These are phyloP conservation scores for Trichoderma endophyticum DNA, from an alignment of 2,329 filamentous ascomycete species.

Conservation along the genomic window DNA sequence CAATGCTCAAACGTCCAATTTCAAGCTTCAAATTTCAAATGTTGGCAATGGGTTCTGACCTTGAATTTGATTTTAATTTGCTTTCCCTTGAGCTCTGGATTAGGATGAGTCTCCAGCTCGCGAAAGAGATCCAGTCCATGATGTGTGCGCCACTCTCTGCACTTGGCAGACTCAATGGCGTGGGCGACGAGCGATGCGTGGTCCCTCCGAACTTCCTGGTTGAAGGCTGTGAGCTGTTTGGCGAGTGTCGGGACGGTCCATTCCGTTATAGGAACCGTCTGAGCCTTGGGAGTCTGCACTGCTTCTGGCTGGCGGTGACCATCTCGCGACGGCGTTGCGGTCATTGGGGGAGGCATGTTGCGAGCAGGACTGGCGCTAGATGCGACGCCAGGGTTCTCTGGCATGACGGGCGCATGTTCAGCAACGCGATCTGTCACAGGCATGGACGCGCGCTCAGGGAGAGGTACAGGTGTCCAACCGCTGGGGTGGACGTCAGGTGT, in stretches of 20 bases:
- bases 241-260: constrained; percentile 47
- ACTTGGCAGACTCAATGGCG: constrained; percentile 44
- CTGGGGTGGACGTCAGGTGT: neutral
- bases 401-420: constrained; percentile 26
- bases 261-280: constrained; percentile 28
- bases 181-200: constrained; percentile 46
- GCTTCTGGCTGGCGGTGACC: neutral
- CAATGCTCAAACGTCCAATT: neutral
- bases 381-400: constrained; percentile 22
- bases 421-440: constrained; percentile 11
- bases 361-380: constrained; percentile 12
- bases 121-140: constrained; percentile 49
- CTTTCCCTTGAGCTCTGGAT: constrained; percentile 35
- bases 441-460: constrained; percentile 18
- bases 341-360: neutral
- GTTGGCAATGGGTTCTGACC: constrained; percentile 33
- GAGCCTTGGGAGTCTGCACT: constrained; percentile 20
- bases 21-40: neutral
- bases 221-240: constrained; percentile 37
- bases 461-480: neutral
- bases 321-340: neutral
- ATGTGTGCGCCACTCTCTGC: constrained; percentile 38
- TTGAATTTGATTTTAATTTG: constrained; percentile 52
- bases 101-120: constrained; percentile 37
- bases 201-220: constrained; percentile 43